Conservation (phyloP, 2,329 filamentous ascomycete genomes). For the Xylariaceae sp. region DNA sequence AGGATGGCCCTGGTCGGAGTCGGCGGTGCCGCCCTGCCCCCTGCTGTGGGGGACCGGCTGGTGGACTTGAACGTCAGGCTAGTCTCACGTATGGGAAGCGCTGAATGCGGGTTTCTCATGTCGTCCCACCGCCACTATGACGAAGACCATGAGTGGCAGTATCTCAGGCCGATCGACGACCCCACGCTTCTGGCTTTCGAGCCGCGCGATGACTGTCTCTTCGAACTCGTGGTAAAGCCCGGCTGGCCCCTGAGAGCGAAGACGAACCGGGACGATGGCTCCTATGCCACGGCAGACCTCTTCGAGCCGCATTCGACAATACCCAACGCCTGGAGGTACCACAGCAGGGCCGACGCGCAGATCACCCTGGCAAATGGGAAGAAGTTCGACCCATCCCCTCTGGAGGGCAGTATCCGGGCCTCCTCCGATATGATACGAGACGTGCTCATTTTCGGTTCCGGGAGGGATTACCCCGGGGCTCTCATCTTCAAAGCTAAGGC, state of each 20-base stretch:
- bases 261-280: conserved; percentile 49
- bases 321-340: conserved; percentile 51
- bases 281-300: conserved; percentile 56
- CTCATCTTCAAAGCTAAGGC: conserved; percentile 40
- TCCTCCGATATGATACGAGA: conserved; percentile 39
- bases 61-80: conserved; percentile 45
- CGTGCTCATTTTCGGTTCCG: conserved; percentile 55
- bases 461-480: conserved; percentile 45
- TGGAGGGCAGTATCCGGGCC: conserved; percentile 48
- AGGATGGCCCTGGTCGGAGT: conserved; percentile 55
- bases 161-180: conserved; percentile 36
- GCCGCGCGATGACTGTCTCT: conserved; percentile 31
- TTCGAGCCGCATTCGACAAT: conserved; percentile 48
- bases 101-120: conserved; percentile 59
- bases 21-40: conserved; percentile 52
- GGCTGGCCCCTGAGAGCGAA: conserved; percentile 55
- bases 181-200: conserved; percentile 36
- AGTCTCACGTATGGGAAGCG: conserved; percentile 56
- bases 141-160: conserved; percentile 53
- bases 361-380: conserved; percentile 58
- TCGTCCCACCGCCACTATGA: conserved; percentile 51
- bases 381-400: conserved; percentile 58
- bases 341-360: conserved; percentile 53
- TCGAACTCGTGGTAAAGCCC: conserved; percentile 46
- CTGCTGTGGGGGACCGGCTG: conserved; percentile 44